Evolutionary conservation across 1,284 basidiomycete genomes (phyloP).

Genomic region (Trichosporon sp.): DNA sequence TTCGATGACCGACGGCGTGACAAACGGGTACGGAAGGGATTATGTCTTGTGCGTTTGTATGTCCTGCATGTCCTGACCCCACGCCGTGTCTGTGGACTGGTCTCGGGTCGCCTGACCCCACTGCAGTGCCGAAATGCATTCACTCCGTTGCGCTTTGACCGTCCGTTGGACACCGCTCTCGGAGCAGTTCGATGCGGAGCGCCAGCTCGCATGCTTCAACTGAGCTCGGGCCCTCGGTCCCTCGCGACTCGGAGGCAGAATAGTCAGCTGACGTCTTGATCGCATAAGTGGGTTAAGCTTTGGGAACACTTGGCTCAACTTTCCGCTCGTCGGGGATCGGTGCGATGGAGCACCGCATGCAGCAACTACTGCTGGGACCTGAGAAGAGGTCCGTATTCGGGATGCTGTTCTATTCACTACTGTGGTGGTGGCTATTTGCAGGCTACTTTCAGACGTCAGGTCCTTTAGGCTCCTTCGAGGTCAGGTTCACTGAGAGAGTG

Average conservation of each 20-base stretch:
- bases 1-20: background rate
- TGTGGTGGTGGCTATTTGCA: background rate
- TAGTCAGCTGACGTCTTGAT: background rate
- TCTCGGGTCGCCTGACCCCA: background rate
- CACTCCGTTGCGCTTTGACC: too few species aligned
- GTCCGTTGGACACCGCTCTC: background rate
- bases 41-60: background rate
- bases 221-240: background rate
- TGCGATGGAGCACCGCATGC: background rate
- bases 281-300: slow-evolving; percentile 10
- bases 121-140: background rate
- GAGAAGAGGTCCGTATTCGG: background rate
- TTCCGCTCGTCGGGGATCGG: background rate
- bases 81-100: background rate
- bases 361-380: background rate
- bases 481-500: background rate
- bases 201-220: background rate
- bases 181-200: too few species aligned
- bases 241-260: background rate
- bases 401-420: background rate
- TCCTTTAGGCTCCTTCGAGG: background rate
- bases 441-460: background rate
- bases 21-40: background rate
- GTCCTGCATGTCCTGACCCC: background rate
- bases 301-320: background rate